Evolutionary conservation across 2,329 filamentous ascomycete species (phyloP), one percentile per base, ranked within the genome.

Genomic region (Apiospora arundinis): DNA sequence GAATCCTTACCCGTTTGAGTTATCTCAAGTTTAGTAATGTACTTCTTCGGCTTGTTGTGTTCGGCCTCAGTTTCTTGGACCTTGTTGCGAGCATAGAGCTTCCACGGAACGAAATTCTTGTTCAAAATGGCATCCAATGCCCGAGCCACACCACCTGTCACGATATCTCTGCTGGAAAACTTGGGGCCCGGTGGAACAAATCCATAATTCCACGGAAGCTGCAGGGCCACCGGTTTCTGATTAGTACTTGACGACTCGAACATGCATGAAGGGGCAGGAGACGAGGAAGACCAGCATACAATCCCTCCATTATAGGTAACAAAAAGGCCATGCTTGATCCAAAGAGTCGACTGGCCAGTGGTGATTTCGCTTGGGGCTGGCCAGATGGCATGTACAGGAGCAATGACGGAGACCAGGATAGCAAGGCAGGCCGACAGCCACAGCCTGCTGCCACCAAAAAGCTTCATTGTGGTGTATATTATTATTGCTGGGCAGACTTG

Each of bases 101-200:
- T 94, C 93, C 93, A 96, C 0, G 94, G 93, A 21, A 94, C 88
- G 73, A 95, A 90, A 75, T 89, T 90, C 72, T 91, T 84, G 37
- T 88, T 82, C 81, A 95, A 92, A 70, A 95, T 89, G 71, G 87
- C 88, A 32, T 86, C 81, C 74, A 91, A 83, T 12, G 92, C 86
- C 66, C 92, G 87, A n/a, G 86, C 85, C 25, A 92, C 82, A 42
- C 84, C 90, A 37, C 83, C 86, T 75, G 85, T 83, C 68, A 92
- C 87, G 37, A 92, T 85, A 23, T 87, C 82, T 75, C 84, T 83
- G 81, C 86, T 88, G 76, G 77, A 83, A 72, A 87, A 83, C 23
- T 81, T 78, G 69, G 80, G 70, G 18, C 83, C 81, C 28, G 78
- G 72, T 40, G 77, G 71, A 14, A 85, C 83, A 77, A 85, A 87